Percentiles rank a stretch among this genome's conserved stretches.
Evolutionary conservation across 768 basidiomycete genomes (phyloP).

Genomic region (Hygrophoropsis aurantiaca): DNA sequence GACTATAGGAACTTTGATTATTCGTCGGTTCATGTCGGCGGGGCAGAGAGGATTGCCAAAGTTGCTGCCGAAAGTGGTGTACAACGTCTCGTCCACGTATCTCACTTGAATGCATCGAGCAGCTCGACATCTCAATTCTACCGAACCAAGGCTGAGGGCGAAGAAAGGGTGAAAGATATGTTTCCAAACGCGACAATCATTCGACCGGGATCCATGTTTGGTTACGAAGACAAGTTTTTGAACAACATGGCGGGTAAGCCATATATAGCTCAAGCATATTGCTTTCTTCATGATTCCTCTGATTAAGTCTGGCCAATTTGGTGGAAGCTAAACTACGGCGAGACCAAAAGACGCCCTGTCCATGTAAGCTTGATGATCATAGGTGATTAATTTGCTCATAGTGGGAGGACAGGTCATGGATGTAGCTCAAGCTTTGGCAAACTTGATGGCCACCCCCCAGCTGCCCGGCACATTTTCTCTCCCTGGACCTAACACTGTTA

Average conservation of each 20-base stretch:
- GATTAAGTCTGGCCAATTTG: conserved; percentile 91
- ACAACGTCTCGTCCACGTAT: conserved; percentile 87
- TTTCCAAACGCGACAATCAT: conserved; percentile 89
- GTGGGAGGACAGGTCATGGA: conserved; percentile 70
- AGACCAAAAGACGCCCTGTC: conserved; percentile 86
- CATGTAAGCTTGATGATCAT: conserved; percentile 61
- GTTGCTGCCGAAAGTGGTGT: conserved; percentile 78
- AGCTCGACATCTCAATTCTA: conserved; percentile 83
- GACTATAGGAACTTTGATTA: conserved; percentile 82
- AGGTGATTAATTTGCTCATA: conserved; percentile 11
- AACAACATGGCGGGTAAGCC: conserved; percentile 87
- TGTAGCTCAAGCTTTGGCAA: conserved; percentile 88
- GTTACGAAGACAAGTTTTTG: conserved; percentile 93
- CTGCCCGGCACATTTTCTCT: conserved; percentile 71
- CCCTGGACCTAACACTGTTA: conserved; percentile 86
- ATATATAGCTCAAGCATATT: conserved; percentile 2
- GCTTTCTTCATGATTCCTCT: conserved; percentile 10
- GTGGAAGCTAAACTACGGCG: conserved; percentile 89
- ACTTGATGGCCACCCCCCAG: conserved; percentile 64
- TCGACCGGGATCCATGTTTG: conserved; percentile 82
- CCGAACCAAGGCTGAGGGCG: conserved; percentile 86
- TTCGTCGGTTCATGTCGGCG: conserved; percentile 75
- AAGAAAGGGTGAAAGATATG: conserved; percentile 77
- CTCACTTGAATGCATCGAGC: conserved; percentile 87
- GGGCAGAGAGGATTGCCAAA: conserved; percentile 83